Conservation (phyloP, 73 alveolate genomes). For the Paraurostyla sp. region DNA sequence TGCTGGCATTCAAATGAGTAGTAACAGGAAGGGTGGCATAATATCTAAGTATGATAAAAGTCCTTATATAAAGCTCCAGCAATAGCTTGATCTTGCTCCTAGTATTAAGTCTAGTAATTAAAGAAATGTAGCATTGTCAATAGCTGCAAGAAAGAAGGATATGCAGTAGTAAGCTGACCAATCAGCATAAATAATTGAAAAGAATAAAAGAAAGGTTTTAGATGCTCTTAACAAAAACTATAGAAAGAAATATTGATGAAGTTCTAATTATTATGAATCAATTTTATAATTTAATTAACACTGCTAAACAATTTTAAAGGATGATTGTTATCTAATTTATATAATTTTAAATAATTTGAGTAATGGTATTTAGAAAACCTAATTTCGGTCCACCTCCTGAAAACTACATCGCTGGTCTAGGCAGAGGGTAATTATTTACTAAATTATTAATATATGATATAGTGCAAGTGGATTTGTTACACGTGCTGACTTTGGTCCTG, state of each 20-base stretch:
- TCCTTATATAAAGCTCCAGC: not conserved
- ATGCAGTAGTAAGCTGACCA: constrained; percentile 20
- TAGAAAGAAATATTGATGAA: constrained; percentile 22
- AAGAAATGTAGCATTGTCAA: constrained; percentile 2
- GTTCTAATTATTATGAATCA: not conserved
- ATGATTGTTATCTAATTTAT: no score
- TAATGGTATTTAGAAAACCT: constrained; percentile 70
- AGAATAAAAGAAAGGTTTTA: constrained; percentile 25
- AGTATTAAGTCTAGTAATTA: not conserved
- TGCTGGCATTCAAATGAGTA: constrained; percentile 52
- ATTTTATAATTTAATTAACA: not conserved
- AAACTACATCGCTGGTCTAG: constrained; percentile 87
- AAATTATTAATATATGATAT: not conserved
- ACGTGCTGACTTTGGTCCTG: constrained; percentile 87
- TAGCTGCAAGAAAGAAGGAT: constrained; percentile 58
- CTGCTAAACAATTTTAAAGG: not conserved
- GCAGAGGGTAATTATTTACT: constrained; percentile 72
- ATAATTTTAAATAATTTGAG: no score
- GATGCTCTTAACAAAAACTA: constrained; percentile 55
- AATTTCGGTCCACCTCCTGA: constrained; percentile 88
- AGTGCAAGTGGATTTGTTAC: constrained; percentile 88
- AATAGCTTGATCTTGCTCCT: not conserved
- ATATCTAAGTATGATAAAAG: constrained; percentile 25
- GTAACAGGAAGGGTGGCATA: not conserved
- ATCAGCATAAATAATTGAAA: constrained; percentile 22